Conservation (phyloP, 2,329 filamentous ascomycete species). For the Seiridium unicorne region DNA sequence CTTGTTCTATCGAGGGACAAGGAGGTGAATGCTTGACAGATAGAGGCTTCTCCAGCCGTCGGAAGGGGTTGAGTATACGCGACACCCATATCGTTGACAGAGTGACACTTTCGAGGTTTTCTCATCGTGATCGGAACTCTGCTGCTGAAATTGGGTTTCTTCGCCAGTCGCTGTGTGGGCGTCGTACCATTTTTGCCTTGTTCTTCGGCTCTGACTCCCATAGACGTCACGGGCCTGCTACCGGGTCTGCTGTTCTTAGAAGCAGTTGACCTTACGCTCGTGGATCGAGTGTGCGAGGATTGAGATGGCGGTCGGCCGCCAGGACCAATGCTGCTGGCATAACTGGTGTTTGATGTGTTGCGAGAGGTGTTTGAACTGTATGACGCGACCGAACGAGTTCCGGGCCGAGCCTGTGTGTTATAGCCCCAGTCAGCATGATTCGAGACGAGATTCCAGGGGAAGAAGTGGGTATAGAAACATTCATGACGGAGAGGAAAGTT, state of each 20-base stretch:
- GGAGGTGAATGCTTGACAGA: conserved; percentile 33
- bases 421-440: background rate
- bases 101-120: conserved; percentile 23
- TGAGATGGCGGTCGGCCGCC: conserved; percentile 30
- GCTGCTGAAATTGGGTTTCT: conserved; percentile 11
- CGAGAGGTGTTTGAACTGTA: conserved; percentile 12
- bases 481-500: background rate
- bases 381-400: conserved; percentile 4
- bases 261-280: conserved; percentile 15
- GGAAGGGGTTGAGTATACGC: conserved; percentile 14
- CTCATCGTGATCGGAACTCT: conserved; percentile 12
- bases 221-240: conserved; percentile 26
- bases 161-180: conserved; percentile 14
- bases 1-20: conserved; percentile 36
- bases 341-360: conserved; percentile 30
- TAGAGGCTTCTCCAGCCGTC: conserved; percentile 42
- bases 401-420: conserved; percentile 15
- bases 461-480: background rate
- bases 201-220: conserved; percentile 23
- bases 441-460: too few species aligned
- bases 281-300: conserved; percentile 21
- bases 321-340: conserved; percentile 34
- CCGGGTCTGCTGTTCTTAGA: conserved; percentile 18
- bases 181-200: conserved; percentile 37
- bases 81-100: conserved; percentile 18